phyloP scores from a whole-genome alignment of 306 rosid genomes.

The Rosa persica region DNA sequence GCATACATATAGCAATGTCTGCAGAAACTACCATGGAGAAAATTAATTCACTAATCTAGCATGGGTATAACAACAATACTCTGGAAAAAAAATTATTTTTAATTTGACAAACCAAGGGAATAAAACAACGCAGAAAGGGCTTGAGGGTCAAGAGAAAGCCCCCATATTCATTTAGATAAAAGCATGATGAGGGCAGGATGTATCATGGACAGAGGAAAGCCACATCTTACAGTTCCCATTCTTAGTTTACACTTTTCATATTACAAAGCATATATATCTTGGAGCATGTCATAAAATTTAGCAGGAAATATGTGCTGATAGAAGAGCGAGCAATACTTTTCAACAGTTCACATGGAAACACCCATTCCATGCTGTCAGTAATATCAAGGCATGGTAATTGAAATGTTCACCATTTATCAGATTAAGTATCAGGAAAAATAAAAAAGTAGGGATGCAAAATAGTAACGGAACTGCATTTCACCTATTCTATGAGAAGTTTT shows the following conservation, averaged over 20 bases:
- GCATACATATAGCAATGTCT: background rate
- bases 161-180: background rate
- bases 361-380: background rate
- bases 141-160: background rate
- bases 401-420: background rate
- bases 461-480: background rate
- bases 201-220: background rate
- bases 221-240: background rate
- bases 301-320: background rate
- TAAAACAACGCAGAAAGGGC: background rate
- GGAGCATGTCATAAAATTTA: background rate
- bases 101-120: background rate
- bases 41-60: background rate
- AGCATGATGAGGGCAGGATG: background rate
- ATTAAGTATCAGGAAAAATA: background rate
- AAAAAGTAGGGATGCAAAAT: background rate
- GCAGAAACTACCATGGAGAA: background rate
- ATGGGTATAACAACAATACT: background rate
- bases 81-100: background rate
- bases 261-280: background rate
- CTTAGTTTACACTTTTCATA: background rate
- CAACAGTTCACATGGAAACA: background rate
- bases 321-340: background rate
- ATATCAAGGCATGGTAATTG: background rate
- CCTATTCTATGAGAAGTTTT: background rate